These are phyloP conservation scores for Erysimum pusillum DNA, from an alignment of 441 rosid genomes.

Conservation along the genomic window DNA sequence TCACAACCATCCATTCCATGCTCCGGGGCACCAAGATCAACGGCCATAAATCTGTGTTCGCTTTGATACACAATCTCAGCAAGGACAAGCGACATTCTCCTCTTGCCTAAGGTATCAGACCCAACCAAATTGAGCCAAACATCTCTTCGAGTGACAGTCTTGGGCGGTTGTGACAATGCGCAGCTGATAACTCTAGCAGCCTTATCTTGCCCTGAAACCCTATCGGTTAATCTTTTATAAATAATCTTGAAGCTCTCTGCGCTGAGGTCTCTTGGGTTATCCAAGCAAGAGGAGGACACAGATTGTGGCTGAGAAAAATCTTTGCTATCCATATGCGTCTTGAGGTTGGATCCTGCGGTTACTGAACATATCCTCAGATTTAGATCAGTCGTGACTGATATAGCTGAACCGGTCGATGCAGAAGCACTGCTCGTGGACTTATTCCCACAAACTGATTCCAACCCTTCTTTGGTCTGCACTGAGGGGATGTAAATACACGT, in stretches of 20 bases:
- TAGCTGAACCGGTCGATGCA: slow-evolving; percentile 61
- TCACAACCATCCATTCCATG: slow-evolving; percentile 42
- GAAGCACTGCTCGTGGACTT: slow-evolving; percentile 57
- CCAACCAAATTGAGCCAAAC: slow-evolving; percentile 83
- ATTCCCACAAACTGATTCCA: slow-evolving; percentile 47
- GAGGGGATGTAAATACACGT: slow-evolving; percentile 54
- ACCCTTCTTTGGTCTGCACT: slow-evolving; percentile 77
- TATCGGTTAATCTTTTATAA: slow-evolving; percentile 56
- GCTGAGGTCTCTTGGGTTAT: slow-evolving; percentile 48
- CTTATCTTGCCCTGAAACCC: slow-evolving; percentile 70
- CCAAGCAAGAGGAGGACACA: slow-evolving; percentile 56
- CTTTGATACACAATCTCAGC: slow-evolving; percentile 71
- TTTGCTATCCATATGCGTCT: slow-evolving; percentile 36
- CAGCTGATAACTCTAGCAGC: slow-evolving; percentile 46
- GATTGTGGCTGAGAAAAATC: slow-evolving; percentile 50
- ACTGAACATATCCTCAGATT: slow-evolving; percentile 58
- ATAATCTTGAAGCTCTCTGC: slow-evolving; percentile 62
- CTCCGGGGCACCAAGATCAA: slow-evolving; percentile 59
- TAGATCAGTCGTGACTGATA: slow-evolving; percentile 71
- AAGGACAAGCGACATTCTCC: slow-evolving; percentile 67
- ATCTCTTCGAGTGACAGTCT: slow-evolving; percentile 55
- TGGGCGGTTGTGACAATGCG: slow-evolving; percentile 34
- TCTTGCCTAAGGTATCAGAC: slow-evolving; percentile 64
- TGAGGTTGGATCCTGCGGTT: slow-evolving; percentile 46
- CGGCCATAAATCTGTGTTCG: slow-evolving; percentile 62